Percentiles rank a stretch among this genome's conserved stretches.
Evolutionary conservation across 352 stramenopile species (phyloP).

Genomic region (Phytopythium montanum): DNA sequence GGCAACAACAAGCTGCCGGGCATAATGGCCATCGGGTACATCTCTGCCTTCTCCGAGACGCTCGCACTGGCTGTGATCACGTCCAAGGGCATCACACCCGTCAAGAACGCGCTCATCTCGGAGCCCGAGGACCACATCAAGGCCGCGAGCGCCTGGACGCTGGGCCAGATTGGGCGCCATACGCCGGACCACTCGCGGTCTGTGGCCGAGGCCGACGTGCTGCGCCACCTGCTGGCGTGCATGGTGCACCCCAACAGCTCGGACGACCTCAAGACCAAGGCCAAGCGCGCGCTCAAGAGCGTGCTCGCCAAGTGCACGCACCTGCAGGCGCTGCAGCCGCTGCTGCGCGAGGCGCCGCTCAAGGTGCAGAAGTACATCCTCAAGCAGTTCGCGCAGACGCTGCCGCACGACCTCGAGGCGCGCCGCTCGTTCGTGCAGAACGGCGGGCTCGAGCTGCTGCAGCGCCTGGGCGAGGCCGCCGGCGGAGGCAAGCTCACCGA

Average conservation of each 20-base stretch:
- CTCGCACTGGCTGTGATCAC: constrained; percentile 93
- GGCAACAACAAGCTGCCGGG: constrained; percentile 93
- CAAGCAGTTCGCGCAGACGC: constrained; percentile 93
- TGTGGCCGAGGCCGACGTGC: constrained; percentile 91
- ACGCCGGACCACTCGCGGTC: constrained; percentile 92
- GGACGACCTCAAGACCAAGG: constrained; percentile 93
- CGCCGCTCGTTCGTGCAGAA: constrained; percentile 92
- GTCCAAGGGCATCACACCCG: constrained; percentile 89
- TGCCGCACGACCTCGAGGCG: constrained; percentile 92
- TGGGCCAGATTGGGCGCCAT: constrained; percentile 93
- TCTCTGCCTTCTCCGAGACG: constrained; percentile 94
- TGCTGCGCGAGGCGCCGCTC: constrained; percentile 89
- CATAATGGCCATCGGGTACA: constrained; percentile 96
- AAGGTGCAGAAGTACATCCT: constrained; percentile 97
- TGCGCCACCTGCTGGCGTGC: constrained; percentile 91
- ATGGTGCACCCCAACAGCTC: constrained; percentile 92
- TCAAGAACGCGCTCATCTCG: constrained; percentile 91
- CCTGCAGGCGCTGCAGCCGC: constrained; percentile 88
- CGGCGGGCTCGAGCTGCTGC: constrained; percentile 91
- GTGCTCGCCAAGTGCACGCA: constrained; percentile 95
- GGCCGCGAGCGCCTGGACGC: constrained; percentile 92
- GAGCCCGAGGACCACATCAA: constrained; percentile 96
- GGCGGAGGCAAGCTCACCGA: constrained; percentile 91
- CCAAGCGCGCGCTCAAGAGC: constrained; percentile 93
- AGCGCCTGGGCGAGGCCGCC: constrained; percentile 90